These are phyloP conservation scores for Fusarium scirpi DNA, from an alignment of 2,329 filamentous ascomycete genomes.

Conservation along the genomic window DNA sequence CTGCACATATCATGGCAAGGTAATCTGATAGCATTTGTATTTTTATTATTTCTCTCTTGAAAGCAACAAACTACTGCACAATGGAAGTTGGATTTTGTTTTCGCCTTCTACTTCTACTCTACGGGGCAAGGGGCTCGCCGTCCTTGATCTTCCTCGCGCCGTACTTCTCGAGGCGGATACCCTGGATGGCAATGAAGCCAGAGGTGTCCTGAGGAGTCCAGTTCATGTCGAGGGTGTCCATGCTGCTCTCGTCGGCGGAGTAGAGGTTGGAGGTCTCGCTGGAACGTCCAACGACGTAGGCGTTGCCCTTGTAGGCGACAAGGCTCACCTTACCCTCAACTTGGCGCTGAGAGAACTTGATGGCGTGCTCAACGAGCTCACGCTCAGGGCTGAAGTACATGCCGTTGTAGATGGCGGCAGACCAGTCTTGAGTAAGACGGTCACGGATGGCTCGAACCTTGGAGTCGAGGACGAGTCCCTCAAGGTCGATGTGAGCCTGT, in stretches of 20 bases:
- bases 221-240: slow-evolving; percentile 66
- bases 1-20: neutral
- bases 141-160: slow-evolving; percentile 50
- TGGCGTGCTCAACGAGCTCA: slow-evolving; percentile 71
- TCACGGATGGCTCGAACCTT: slow-evolving; percentile 66
- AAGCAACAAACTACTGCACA: neutral
- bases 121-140: slow-evolving; percentile 53
- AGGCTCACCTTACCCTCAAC: slow-evolving; percentile 50
- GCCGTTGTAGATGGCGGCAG: slow-evolving; percentile 24
- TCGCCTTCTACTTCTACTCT: neutral
- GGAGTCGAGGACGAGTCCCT: slow-evolving; percentile 66
- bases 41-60: neutral
- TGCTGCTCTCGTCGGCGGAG: slow-evolving; percentile 61
- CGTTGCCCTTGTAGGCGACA: slow-evolving; percentile 61
- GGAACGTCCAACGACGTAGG: slow-evolving; percentile 60
- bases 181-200: slow-evolving; percentile 66
- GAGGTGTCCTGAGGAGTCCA: slow-evolving; percentile 77
- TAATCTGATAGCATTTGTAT: neutral
- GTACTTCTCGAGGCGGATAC: slow-evolving; percentile 60
- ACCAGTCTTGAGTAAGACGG: slow-evolving; percentile 66
- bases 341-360: slow-evolving; percentile 69
- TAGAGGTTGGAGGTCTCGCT: slow-evolving; percentile 64
- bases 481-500: slow-evolving; percentile 57
- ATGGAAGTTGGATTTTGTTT: neutral
- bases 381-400: slow-evolving; percentile 65